These are phyloP conservation scores for Schizophyllum amplum DNA, from an alignment of 1,284 basidiomycete species.

Conservation along the genomic window DNA sequence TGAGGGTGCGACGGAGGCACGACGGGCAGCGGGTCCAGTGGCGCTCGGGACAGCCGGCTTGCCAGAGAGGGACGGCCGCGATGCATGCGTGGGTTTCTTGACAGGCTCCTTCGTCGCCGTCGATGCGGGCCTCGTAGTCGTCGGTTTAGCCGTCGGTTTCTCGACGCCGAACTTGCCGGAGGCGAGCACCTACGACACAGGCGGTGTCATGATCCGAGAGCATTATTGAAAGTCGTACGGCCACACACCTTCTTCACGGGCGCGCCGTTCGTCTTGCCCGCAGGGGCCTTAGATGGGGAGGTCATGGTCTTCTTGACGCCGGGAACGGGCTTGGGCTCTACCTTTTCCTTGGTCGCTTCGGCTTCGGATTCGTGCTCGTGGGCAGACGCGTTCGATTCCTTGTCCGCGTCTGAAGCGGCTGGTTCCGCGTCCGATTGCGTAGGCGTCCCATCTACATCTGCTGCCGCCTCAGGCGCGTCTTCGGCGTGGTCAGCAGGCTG, in stretches of 20 bases:
- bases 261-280: background rate
- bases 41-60: constrained; percentile 24
- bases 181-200: background rate
- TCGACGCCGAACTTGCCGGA: background rate
- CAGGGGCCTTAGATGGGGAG: background rate
- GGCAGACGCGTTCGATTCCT: background rate
- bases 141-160: background rate
- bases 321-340: background rate
- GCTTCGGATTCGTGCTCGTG: background rate
- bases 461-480: background rate
- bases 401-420: background rate
- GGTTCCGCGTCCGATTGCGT: background rate
- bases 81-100: background rate
- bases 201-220: background rate
- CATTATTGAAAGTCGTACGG: background rate
- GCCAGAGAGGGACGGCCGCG: constrained; percentile 2
- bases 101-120: background rate
- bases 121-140: background rate
- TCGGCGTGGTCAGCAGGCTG: background rate
- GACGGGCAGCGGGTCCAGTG: constrained; percentile 26
- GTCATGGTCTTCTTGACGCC: background rate
- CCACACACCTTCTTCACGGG: background rate
- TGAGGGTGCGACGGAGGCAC: constrained; percentile 41
- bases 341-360: background rate
- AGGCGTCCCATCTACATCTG: background rate